Base-by-base conservation (phyloP, 1,284 basidiomycete species). In the Ceratobasidium sp. region DNA sequence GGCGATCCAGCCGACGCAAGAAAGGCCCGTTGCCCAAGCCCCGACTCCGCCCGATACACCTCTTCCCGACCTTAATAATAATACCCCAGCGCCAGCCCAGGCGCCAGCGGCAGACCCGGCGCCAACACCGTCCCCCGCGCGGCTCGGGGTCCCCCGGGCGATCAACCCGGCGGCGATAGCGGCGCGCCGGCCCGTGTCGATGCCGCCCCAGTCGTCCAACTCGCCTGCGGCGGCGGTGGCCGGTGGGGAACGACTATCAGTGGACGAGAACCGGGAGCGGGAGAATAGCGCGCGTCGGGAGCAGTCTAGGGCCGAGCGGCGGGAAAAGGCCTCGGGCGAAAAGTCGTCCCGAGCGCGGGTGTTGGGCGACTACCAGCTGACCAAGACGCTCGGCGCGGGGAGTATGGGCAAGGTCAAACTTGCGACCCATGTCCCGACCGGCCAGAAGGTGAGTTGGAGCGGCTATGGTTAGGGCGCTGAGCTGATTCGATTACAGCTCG, bases 331-430 rank as follows among this genome's bases (percentile, higher is more conserved):
- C 17, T 71, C 26, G 56, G 65, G 61, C 46, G 62, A 62, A 38
- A 61, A 64, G 40, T 46, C 79, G 82, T 56, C n/a, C 7, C 59
- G 61, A 7, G 65, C 81, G 61, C 83, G 71, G 79, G 89, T 92
- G 81, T 88, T 99, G 15, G 97, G 97, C 56, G 96, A 99, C 84
- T 99, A 98, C 87, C 95, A 95, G 79, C 90, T 99, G 80, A 95
- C 95, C 82, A 99, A 99, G 89, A 99, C 97, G 2, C 89, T 99
- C 48, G 97, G 98, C 67, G 96, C 96, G 54, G 97, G 98, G 52
- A 97, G 95, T 84, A 99, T 99, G 97, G 98, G 97, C 81, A 99
- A 99, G 84, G 98, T 99, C 83, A 99, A 99, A 88, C 91, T 99
- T 23, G 97, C 96, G 7, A 93, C 94, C 56, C 96, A 97, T 84